These are phyloP conservation scores for Fraxinus americana DNA, from an alignment of 257 asterid genomes.

Conservation along the genomic window DNA sequence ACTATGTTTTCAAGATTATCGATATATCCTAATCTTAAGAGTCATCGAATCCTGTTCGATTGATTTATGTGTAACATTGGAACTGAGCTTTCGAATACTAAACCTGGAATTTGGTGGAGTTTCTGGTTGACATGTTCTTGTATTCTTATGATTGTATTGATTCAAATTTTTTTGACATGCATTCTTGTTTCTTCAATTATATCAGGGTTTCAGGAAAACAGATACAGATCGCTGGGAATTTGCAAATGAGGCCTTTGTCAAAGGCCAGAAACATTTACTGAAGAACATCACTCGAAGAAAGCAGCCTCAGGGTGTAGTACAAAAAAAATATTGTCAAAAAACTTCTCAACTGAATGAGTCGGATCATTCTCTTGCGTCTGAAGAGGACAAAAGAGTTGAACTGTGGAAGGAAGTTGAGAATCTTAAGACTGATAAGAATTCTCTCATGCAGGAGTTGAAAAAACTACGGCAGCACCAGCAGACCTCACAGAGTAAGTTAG, in stretches of 20 bases:
- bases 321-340: conserved; percentile 46
- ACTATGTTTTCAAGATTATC: neutral
- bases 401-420: conserved; percentile 81
- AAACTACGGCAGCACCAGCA: conserved; percentile 70
- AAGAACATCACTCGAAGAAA: conserved; percentile 80
- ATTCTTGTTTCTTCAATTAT: conserved; percentile 16
- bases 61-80: neutral
- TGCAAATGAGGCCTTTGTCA: conserved; percentile 73
- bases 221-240: conserved; percentile 95
- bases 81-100: neutral
- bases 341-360: conserved; percentile 41
- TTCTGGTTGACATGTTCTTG: neutral
- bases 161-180: neutral
- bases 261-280: conserved; percentile 79
- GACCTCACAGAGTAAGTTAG: conserved; percentile 69
- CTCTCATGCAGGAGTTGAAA: conserved; percentile 63
- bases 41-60: neutral
- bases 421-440: conserved; percentile 60
- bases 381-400: conserved; percentile 55
- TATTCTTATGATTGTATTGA: conserved; percentile 8
- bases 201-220: conserved; percentile 85
- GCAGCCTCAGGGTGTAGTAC: conserved; percentile 48
- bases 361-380: conserved; percentile 34
- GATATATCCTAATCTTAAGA: neutral
- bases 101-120: neutral